Evolutionary conservation across 2,329 filamentous ascomycete genomes (phyloP), one percentile per base, ranked within the genome.

Genomic region (Aspergillus bombycis): DNA sequence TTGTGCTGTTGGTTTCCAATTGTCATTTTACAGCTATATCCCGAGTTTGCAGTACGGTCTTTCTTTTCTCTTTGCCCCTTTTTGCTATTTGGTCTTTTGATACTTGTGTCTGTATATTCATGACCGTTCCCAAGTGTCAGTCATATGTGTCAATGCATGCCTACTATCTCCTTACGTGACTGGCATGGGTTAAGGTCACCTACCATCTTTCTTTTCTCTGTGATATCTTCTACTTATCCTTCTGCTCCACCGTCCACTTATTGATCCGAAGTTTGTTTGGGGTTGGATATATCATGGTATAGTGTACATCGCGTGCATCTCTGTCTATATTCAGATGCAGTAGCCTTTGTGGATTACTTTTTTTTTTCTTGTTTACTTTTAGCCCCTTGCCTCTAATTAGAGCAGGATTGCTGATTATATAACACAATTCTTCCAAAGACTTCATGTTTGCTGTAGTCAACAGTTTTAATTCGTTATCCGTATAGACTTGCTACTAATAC

Each of bases 91-190:
- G 43, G 34, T 60, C 26, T 41, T 16, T 41, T 16, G 19, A 28
- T 56, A 58, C 34, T 62, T 62, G 53, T 54, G 43, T 41, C 41
- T 67, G 64, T 63, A 66, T 30, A 66, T 57, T 60, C 56, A 62
- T 56, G 64, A 63, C 46, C 23, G 45, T 57, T 61, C 19, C 43
- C 34, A 52, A 52, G 52, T n/a, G 32, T 32, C n/a, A 54, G 8
- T 36, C 30, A n/a, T 21, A 19, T 53, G 16, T 32, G 43, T 23
- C 34, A 34, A 62, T 30, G n/a, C 14, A 34, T 61, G 26, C 52
- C n/a, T 50, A 7, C 46, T 10, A 19, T n/a, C 14, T 21, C 10
- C 12, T 32, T 14, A n/a, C 28, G 16, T 9, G 38, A 19, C 28
- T 52, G 28, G 21, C 19, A 52, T 32, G n/a, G 21, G 28, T n/a